Conservation (phyloP, 2,329 filamentous ascomycete genomes). For the Tothia fuscella region DNA sequence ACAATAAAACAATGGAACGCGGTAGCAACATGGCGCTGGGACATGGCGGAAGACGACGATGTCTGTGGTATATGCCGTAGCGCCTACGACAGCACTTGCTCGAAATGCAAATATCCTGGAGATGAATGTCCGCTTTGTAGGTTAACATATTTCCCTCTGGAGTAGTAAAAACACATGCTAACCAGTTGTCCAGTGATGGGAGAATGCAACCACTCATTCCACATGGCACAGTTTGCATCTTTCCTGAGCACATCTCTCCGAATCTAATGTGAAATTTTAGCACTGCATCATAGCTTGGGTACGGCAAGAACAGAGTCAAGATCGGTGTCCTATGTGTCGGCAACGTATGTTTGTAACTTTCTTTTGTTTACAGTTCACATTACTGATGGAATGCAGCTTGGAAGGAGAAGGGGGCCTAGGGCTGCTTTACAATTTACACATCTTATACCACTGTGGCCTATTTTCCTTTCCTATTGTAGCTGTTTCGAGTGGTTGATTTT, state of each 20-base stretch:
- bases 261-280: constrained; percentile 32
- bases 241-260: neutral
- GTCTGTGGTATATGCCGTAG: constrained; percentile 98
- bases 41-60: constrained; percentile 93
- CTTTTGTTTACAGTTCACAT: neutral
- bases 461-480: too few relatives aligned
- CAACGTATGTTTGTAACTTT: constrained; percentile 14
- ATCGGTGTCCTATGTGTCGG: constrained; percentile 95
- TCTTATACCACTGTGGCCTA: too few relatives aligned
- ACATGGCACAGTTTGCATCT: constrained; percentile 55
- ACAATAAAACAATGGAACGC: constrained; percentile 87
- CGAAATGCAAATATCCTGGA: constrained; percentile 93
- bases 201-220: constrained; percentile 94
- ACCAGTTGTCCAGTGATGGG: constrained; percentile 60
- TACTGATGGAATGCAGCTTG: constrained; percentile 4
- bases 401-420: constrained; percentile 10
- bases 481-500: too few relatives aligned
- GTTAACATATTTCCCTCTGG: constrained; percentile 18
- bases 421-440: too few relatives aligned
- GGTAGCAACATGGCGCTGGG: constrained; percentile 95
- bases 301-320: constrained; percentile 83
- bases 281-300: constrained; percentile 97
- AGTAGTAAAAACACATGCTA: constrained; percentile 10
- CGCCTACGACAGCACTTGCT: constrained; percentile 94
- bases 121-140: constrained; percentile 86